Base-by-base conservation (phyloP, 306 rosid species). In the Parietaria judaica region DNA sequence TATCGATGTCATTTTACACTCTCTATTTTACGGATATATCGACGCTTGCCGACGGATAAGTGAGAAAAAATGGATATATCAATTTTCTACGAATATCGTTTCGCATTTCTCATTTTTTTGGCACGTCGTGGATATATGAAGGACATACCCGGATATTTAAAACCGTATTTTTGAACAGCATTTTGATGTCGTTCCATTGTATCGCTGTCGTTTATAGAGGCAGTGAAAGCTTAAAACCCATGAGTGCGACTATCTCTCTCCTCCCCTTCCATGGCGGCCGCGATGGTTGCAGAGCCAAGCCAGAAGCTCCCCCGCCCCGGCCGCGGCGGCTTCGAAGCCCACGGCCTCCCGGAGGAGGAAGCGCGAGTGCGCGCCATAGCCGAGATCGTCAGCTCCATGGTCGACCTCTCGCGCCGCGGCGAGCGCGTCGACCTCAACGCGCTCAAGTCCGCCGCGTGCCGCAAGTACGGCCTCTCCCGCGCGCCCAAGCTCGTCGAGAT, bases 401-500 rank as follows among this genome's bases (percentile, higher is more conserved):
- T 88, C 44, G 95, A 86, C 53, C 88, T 88, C 67, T 92, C 95
- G 5, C 95, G 89, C 14, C 78, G 75, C 36, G 99, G 96, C 58
- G 78, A 88, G 39, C 84, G 76, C 72, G 96, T 92, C 71, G 95
- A 92, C 74, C 87, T 92, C 37, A 92, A 92, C 58, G 84, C 94
- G 5, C 86, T 92, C 41, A 88, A 92, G 55, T 86, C 99, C 74
- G 72, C 90, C 6, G 99, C 94, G 14, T 92, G 96, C 79, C 94
- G 99, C 36, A 92, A 92, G 77, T 92, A 88, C 59, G 99, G 99
- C 46, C 96, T 92, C 52, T 54, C 96, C 4, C 95, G 99, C 7
- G 96, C 96, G 5, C 95, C 99, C 3, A 92, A 92, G 84, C 90
- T 88, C 5, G 96, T 92, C 1, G 96, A 92, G 79, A 92, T 92